Conservation (phyloP, 2,329 filamentous ascomycete genomes). For the Aspergillus sp. region DNA sequence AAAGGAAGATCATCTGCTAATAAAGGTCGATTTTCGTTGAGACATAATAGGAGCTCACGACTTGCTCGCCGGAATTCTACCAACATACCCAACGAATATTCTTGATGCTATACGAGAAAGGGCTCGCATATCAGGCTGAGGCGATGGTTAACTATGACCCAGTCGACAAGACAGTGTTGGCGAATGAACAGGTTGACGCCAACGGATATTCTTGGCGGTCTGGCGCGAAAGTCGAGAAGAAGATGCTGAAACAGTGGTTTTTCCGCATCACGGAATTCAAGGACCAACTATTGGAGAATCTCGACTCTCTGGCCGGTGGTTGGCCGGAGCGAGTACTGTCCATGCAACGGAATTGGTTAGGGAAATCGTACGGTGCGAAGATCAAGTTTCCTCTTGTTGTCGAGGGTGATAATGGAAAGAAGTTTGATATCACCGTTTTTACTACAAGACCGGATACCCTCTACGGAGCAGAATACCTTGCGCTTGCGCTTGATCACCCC, state of each 20-base stretch:
- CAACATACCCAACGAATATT: constrained; percentile 88
- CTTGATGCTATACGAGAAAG: constrained; percentile 69
- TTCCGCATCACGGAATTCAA: constrained; percentile 79
- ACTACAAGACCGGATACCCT: constrained; percentile 84
- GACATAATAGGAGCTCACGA: constrained; percentile 69
- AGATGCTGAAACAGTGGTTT: constrained; percentile 84
- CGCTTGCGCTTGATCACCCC: constrained; percentile 71
- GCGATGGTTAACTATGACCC: constrained; percentile 89
- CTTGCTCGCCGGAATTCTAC: constrained; percentile 82
- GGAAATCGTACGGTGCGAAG: constrained; percentile 71
- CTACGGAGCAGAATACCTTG: constrained; percentile 83
- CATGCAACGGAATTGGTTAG: constrained; percentile 88
- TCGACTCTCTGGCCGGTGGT: constrained; percentile 64
- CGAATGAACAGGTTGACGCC: constrained; percentile 90
- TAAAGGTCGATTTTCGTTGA: not conserved
- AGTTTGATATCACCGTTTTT: constrained; percentile 66
- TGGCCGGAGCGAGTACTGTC: constrained; percentile 83
- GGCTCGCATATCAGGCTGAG: constrained; percentile 78
- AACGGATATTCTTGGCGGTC: constrained; percentile 85
- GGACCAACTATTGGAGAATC: constrained; percentile 68
- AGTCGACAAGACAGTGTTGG: constrained; percentile 82
- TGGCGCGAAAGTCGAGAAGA: constrained; percentile 78
- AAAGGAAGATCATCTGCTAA: constrained; percentile 9
- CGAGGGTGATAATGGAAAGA: constrained; percentile 25
- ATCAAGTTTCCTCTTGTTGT: constrained; percentile 66